Conservation (phyloP, 2,329 filamentous ascomycete genomes). For the Thermoascus crustaceus region DNA sequence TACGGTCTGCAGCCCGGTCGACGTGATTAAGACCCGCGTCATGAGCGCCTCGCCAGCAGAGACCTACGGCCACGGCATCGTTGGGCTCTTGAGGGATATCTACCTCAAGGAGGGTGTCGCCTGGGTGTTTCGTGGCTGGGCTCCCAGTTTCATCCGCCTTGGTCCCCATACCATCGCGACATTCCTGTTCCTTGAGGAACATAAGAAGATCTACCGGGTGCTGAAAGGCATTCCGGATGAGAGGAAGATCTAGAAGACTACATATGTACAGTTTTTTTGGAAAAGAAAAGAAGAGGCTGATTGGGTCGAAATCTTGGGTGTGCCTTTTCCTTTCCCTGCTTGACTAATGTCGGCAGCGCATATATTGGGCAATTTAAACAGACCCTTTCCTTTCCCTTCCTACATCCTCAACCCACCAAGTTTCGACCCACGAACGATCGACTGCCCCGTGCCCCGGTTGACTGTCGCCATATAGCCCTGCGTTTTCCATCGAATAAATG, state of each 20-base stretch:
- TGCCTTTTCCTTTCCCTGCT: too few relatives aligned
- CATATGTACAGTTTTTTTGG: too few relatives aligned
- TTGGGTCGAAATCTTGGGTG: too few relatives aligned
- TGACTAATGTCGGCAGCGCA: too few relatives aligned
- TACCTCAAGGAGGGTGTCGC: conserved; percentile 49
- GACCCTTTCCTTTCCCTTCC: too few relatives aligned
- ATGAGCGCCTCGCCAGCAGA: conserved; percentile 48
- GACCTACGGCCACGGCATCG: conserved; percentile 36
- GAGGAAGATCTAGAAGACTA: conserved; percentile 55
- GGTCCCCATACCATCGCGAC: conserved; percentile 60
- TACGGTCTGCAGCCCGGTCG: conserved; percentile 58
- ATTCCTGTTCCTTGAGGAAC: conserved; percentile 59
- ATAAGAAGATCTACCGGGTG: conserved; percentile 54
- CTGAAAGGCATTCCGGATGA: conserved; percentile 34
- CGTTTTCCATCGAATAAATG: too few relatives aligned
- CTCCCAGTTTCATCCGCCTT: conserved; percentile 58
- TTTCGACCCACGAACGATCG: too few relatives aligned
- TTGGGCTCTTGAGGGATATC: conserved; percentile 45
- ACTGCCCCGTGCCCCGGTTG: too few relatives aligned
- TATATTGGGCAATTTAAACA: too few relatives aligned
- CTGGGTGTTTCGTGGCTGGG: conserved; percentile 62
- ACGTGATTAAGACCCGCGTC: conserved; percentile 59
- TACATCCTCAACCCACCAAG: too few relatives aligned
- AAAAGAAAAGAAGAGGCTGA: too few relatives aligned
- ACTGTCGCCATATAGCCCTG: too few relatives aligned